Evolutionary conservation across 257 asterid genomes (phyloP).

Genomic region (Fraxinus pennsylvanica): DNA sequence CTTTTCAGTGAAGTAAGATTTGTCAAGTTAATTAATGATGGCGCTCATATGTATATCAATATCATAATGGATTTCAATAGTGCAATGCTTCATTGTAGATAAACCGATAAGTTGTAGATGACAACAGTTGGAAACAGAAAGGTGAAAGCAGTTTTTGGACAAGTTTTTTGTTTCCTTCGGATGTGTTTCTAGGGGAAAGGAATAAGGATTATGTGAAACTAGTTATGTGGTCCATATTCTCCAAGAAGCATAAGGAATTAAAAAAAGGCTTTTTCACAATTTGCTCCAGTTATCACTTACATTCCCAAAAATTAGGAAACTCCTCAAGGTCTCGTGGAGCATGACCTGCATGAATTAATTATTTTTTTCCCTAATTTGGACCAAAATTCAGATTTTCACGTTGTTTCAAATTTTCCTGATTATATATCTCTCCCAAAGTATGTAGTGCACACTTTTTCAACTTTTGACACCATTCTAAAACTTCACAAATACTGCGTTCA

Average conservation of each 20-base stretch:
- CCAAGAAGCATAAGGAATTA: neutral
- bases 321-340: neutral
- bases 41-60: neutral
- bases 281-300: neutral
- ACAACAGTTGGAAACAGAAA: conserved; percentile 4
- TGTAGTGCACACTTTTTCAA: neutral
- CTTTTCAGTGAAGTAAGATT: neutral
- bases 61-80: conserved; percentile 4
- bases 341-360: neutral
- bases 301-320: conserved; percentile 9
- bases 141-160: neutral
- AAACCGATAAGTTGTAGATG: neutral
- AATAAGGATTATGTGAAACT: neutral
- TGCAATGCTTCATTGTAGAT: conserved; percentile 1
- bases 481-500: neutral
- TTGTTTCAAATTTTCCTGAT: neutral
- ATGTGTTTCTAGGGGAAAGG: neutral
- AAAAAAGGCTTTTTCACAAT: neutral
- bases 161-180: conserved; percentile 5
- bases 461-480: neutral
- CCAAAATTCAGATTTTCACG: neutral
- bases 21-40: neutral
- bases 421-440: neutral
- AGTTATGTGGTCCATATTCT: neutral
- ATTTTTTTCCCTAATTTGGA: neutral